Base-by-base conservation (phyloP, 2,329 filamentous ascomycete species). In the Aspergillus sp. region DNA sequence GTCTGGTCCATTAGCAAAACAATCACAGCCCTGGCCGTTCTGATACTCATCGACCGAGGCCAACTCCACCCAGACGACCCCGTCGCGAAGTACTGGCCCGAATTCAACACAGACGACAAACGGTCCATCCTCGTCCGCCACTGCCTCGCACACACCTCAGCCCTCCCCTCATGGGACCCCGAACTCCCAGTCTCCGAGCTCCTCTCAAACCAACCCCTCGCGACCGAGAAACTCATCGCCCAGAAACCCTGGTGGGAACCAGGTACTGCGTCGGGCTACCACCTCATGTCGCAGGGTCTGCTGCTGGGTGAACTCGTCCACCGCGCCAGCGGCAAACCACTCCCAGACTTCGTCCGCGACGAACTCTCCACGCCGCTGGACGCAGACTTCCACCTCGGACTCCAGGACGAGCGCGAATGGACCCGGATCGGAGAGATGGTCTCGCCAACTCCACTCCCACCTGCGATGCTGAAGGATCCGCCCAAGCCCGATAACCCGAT, bases 321-420 rank as follows among this genome's bases (percentile, higher is more conserved):
- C 1, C 72, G 78, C 0, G 62, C 71, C 0, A 77, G 69, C 0
- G 79, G 79, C 0, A 75, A 76, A 57, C 58, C 72, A 0, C 58
- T 82, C 38, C 70, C 66, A n/a, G 66, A 80, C 32, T 82, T 82
- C 57, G 69, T 80, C 24, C 63, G 60, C 2, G 73, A 76, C 1
- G 75, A 78, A 49, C 76, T 83, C 20, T 69, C 77, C 0, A 64
- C 49, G 0, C 79, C 81, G 0, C 60, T 79, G 3, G 62, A 62
- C 0, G 80, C 80, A 2, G 81, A 83, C 62, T 81, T 81, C 53
- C 73, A 76, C 42, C 68, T 83, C 15, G 80, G 80, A 1, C 68
- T 75, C 2, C 48, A 60, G 20, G 43, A 53, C 1, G 76, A 82
- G 48, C 63, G 72, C 6, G 75, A 81, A 57, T 76, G 71, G 71